A percentile compares a stretch with the other conserved stretches of the same genome.
phyloP scores from a whole-genome alignment of 306 rosid species.

The Begonia loranthoides region DNA sequence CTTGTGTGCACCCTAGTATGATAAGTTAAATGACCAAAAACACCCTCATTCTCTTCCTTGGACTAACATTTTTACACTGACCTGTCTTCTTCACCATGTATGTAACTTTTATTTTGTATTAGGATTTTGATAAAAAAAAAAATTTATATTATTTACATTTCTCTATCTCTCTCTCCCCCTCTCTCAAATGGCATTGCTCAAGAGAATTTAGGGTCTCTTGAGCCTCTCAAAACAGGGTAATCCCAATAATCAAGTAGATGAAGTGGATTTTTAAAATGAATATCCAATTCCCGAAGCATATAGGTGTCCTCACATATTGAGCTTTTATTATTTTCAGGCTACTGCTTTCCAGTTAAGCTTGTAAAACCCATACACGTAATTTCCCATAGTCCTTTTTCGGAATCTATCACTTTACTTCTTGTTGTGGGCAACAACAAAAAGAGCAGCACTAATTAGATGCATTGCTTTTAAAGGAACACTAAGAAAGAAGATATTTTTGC shows the following conservation, averaged over 20 bases:
- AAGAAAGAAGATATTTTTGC: too few relatives aligned
- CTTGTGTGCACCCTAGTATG: conserved; percentile 10
- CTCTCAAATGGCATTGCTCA: too few relatives aligned
- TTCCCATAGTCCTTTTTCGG: too few relatives aligned
- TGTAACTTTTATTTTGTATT: conserved; percentile 27
- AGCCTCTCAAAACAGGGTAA: neutral
- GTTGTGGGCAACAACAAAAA: too few relatives aligned
- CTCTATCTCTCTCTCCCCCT: neutral
- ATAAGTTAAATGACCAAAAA: conserved; percentile 19
- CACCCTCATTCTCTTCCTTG: conserved; percentile 12
- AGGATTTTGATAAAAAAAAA: conserved; percentile 36
- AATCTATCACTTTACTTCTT: too few relatives aligned
- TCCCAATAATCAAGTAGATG: neutral
- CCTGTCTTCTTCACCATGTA: conserved; percentile 12
- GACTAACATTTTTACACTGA: neutral
- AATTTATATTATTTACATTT: conserved; percentile 31
- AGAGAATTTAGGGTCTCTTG: conserved; percentile 20
- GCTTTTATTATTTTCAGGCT: too few relatives aligned
- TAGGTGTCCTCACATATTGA: neutral
- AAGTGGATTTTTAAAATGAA: neutral
- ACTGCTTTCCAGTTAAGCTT: too few relatives aligned
- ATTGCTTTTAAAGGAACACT: too few relatives aligned
- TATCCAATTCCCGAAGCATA: neutral
- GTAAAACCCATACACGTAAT: too few relatives aligned
- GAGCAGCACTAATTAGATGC: too few relatives aligned